Evolutionary conservation across 169 alveolate genomes (phyloP), one percentile per base, ranked within the genome.

Genomic region (Plasmodium ovale): DNA sequence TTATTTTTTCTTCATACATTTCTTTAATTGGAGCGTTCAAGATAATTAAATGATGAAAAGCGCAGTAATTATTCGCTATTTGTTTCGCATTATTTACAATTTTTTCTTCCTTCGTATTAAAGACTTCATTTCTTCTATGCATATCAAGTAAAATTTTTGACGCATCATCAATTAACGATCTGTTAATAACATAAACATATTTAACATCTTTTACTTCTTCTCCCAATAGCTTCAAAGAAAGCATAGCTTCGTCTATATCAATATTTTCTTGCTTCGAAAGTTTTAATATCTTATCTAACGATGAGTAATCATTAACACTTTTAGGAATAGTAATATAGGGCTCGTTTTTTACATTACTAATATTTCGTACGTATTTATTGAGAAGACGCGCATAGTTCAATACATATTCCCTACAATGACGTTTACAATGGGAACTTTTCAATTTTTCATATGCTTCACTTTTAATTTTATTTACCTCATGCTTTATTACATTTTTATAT

Each of bases 11-110:
- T 64, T 64, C 72, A 42, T 64, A 64, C 9, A 64, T 1, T 33
- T 64, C 37, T 23, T 64, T 64, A 64, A 64, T 64, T 64, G 72
- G 72, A 64, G 33, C 3, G 37, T 64, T 64, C 72, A 64, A 64
- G 37, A 64, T 64, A 44, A 64, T 64, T 3, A 64, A 10, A 64
- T 64, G 54, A 33, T 31, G 72, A 7, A 64, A 64, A 35, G 33
- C 56, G 33, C 53, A 23, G 33, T 64, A 64, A 29, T 64, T 64
- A 21, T 64, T 23, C 0, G 37, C n/a, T 64, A 64, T 4, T 14
- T 64, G 54, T 33, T 64, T 64, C 37, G 72, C 12, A 21, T 44
- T 27, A 21, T 27, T 64, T 64, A 64, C 1, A n/a, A 64, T 64
- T 27, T 64, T 64, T 33, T 21, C 72, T 23, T 64, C 72, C 51